Evolutionary conservation across 495 filamentous ascomycete genomes (phyloP).

Genomic region (Xeromyces bisporus): DNA sequence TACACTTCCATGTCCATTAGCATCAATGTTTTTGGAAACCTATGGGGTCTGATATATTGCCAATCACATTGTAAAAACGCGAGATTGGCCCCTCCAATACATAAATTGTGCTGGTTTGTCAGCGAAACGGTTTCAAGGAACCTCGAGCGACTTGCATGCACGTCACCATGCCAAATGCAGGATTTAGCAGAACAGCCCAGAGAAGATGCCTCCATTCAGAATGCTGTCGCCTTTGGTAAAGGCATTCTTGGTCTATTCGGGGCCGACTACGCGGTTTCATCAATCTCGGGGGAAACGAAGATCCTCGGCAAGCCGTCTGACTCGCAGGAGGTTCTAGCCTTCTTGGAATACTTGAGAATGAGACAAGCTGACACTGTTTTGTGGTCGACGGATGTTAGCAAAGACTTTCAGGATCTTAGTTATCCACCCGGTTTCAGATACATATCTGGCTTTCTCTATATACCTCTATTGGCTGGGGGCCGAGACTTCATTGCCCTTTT

Average conservation of each 20-base stretch:
- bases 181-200: conserved; percentile 21
- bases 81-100: conserved; percentile 79
- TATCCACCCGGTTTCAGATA: conserved; percentile 61
- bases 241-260: conserved; percentile 9
- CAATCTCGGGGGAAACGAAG: conserved; percentile 67
- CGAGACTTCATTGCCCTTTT: conserved; percentile 84
- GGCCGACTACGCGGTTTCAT: conserved; percentile 47
- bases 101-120: conserved; percentile 87
- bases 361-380: conserved; percentile 53
- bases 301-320: conserved; percentile 58
- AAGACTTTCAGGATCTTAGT: conserved; percentile 65
- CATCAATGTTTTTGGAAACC: conserved; percentile 64
- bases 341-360: conserved; percentile 67
- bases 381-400: conserved; percentile 49
- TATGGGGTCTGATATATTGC: conserved; percentile 85
- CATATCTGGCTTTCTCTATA: conserved; percentile 60
- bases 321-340: conserved; percentile 59
- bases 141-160: conserved; percentile 78
- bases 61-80: conserved; percentile 75
- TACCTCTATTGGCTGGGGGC: conserved; percentile 55
- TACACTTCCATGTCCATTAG: conserved; percentile 91
- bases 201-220: conserved; percentile 4
- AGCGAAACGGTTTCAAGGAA: conserved; percentile 78
- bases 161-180: conserved; percentile 52
- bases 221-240: not conserved